Evolutionary conservation across 306 rosid genomes (phyloP).

Genomic region (Sophora flavescens): DNA sequence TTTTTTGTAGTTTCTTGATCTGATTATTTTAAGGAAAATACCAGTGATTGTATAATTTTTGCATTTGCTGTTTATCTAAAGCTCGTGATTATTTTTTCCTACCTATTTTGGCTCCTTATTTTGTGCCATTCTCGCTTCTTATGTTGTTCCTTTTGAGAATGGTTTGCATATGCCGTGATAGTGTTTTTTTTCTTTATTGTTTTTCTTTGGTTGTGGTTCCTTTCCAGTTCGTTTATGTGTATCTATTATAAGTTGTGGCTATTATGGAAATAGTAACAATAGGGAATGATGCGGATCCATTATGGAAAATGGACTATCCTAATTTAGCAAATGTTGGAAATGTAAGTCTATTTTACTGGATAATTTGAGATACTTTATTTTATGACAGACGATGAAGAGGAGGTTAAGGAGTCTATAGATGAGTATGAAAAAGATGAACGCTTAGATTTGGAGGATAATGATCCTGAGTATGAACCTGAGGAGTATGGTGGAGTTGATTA

Average conservation of each 20-base stretch:
- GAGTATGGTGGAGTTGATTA: constrained; percentile 90
- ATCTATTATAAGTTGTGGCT: constrained; percentile 14
- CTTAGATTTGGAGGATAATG: constrained; percentile 94
- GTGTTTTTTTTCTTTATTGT: background rate
- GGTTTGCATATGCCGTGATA: background rate
- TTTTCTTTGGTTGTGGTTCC: constrained; percentile 15
- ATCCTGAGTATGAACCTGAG: constrained; percentile 92
- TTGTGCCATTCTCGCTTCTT: background rate
- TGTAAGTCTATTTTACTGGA: constrained; percentile 48
- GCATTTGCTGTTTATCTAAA: background rate
- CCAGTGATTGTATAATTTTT: background rate
- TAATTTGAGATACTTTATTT: constrained; percentile 51
- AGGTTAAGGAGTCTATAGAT: constrained; percentile 77
- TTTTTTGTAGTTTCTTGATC: background rate
- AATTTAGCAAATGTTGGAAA: constrained; percentile 47
- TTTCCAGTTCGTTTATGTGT: constrained; percentile 26
- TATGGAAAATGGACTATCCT: constrained; percentile 22
- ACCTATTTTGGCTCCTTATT: no score
- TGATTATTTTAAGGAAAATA: background rate
- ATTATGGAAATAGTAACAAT: background rate
- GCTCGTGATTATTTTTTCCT: background rate
- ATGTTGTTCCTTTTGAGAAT: background rate
- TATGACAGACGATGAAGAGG: constrained; percentile 85
- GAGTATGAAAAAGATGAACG: constrained; percentile 90
- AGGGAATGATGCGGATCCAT: constrained; percentile 38